Evolutionary conservation across 2,329 filamentous ascomycete species (phyloP).

Genomic region (Diplocarpon mali): DNA sequence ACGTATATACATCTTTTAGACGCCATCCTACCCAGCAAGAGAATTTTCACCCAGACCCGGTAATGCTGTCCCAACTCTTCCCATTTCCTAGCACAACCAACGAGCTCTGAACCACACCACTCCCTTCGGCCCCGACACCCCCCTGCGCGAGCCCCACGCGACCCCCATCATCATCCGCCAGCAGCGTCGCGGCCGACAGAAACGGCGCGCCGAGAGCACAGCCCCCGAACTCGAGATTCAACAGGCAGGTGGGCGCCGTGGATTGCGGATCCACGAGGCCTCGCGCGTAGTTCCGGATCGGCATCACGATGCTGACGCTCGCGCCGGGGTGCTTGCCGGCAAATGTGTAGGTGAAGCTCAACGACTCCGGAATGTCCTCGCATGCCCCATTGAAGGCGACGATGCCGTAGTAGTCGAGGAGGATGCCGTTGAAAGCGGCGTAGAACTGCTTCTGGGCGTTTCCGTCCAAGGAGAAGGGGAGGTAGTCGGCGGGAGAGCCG

Average conservation of each 20-base stretch:
- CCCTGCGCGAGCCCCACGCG: too few relatives aligned
- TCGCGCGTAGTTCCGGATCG: constrained; percentile 27
- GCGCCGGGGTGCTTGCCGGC: constrained; percentile 15
- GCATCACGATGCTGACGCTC: constrained; percentile 24
- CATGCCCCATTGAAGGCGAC: constrained; percentile 24
- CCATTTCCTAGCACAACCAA: too few relatives aligned
- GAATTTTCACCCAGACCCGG: too few relatives aligned
- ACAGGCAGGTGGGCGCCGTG: constrained; percentile 18
- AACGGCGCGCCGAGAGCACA: too few relatives aligned
- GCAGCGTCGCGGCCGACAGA: too few relatives aligned
- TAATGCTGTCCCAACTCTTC: too few relatives aligned
- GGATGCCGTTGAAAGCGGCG: constrained; percentile 7
- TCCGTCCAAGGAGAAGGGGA: constrained; percentile 12
- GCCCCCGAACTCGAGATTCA: constrained; percentile 20
- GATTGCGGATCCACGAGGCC: constrained; percentile 9
- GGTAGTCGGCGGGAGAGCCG: constrained; percentile 22
- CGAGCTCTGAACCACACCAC: too few relatives aligned
- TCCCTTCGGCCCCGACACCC: too few relatives aligned
- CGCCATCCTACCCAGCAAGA: too few relatives aligned
- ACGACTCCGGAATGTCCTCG: constrained; percentile 23
- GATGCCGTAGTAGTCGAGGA: constrained; percentile 8
- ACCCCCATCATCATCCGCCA: too few relatives aligned
- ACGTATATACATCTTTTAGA: too few relatives aligned
- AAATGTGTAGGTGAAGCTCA: constrained; percentile 23
- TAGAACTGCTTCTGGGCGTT: constrained; percentile 12